Evolutionary conservation across 495 filamentous ascomycete species (phyloP), one percentile per base, ranked within the genome.

Genomic region (Aspergillus conjunctus): DNA sequence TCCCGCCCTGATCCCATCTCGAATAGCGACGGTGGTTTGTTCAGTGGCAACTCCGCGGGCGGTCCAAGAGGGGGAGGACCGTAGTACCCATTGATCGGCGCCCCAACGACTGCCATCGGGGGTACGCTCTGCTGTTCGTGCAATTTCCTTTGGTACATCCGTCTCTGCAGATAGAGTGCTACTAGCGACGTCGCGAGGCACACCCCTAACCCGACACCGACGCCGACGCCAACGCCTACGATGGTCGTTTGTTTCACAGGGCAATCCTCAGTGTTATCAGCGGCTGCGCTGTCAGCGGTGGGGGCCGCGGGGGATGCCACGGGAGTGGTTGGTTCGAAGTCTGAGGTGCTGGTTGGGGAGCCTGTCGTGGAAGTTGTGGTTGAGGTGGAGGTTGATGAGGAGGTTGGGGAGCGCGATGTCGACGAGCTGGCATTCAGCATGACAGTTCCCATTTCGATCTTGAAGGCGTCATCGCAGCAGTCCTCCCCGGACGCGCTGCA

Each of bases 381-480:
- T 5, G 11, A 11, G 7, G 11, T n/a, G 3, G 37, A 3, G 11
- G 37, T n/a, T 5, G 37, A n/a, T 5, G 37, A 14, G 37, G 37
- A n/a, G 37, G 37, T 41, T 11, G 37, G 9, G 37, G 11, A 11
- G 11, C 37, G 11, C 5, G 37, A 41, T 11, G 37, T n/a, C 6
- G 37, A 11, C 15, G 15, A 41, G 1, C 6, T 41, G 15, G 37
- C 4, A 41, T 41, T 41, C 11, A 51, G 46, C 56, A 59, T 11
- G 0, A 59, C 10, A 11, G 30, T 51, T 17, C 56, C 56, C 46
- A 59, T 45, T 10, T 51, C 46, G n/a, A 59, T 21, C 11, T 51
- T 22, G 17, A 59, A 59, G 31, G 30, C 48, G 15, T 52, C 18
- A 10, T 41, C 56, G 32, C 56, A 51, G 49, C 56, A 59, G 21